Evolutionary conservation across 768 basidiomycete species (phyloP).

Genomic region (Kwoniella mangroviensis): DNA sequence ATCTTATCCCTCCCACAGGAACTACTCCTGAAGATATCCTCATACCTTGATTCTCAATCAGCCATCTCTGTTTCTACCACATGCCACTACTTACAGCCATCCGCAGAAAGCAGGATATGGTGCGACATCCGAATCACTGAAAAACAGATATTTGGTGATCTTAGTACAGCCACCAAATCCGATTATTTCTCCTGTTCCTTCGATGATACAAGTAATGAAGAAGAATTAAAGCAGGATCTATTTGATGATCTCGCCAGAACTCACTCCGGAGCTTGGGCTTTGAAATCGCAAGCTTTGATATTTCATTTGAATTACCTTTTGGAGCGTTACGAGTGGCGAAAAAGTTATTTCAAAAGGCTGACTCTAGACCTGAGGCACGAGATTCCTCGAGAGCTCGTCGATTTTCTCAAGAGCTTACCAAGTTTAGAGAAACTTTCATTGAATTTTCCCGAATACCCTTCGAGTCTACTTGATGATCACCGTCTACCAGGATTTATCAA

Average conservation of each 20-base stretch:
- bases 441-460: background rate
- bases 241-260: background rate
- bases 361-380: background rate
- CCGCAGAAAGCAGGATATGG: slow-evolving; percentile 25
- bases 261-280: background rate
- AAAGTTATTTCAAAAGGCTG: background rate
- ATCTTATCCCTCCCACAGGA: slow-evolving; percentile 9
- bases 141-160: background rate
- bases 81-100: slow-evolving; percentile 6
- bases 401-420: background rate
- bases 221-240: background rate
- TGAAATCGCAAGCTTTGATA: background rate
- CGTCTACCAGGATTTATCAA: background rate
- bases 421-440: background rate
- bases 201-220: background rate
- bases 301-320: background rate
- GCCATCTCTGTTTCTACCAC: slow-evolving; percentile 24
- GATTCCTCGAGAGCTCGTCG: background rate
- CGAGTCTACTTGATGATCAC: background rate
- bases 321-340: background rate
- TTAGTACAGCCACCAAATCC: background rate
- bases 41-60: slow-evolving; percentile 10
- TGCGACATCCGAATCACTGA: slow-evolving; percentile 6
- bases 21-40: slow-evolving; percentile 21
- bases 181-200: background rate